Evolutionary conservation across 1,139 yeast genomes (phyloP).

Genomic region (Hemisphaericaspora xylanilytica): DNA sequence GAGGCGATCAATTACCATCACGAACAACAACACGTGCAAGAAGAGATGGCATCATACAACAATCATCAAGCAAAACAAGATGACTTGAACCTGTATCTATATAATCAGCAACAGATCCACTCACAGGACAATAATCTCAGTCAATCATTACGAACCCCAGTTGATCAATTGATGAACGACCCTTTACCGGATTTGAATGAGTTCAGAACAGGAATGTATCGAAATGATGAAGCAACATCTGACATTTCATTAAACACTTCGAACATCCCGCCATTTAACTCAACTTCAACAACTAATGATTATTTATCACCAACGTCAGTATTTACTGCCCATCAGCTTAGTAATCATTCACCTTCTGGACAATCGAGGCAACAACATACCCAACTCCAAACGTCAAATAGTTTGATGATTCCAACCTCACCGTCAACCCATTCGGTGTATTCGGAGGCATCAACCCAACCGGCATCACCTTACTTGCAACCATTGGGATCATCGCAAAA

Average conservation of each 20-base stretch:
- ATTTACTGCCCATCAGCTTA: slow-evolving; percentile 3
- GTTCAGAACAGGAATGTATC: slow-evolving; percentile 3
- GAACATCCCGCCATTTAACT: slow-evolving; percentile 7
- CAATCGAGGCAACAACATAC: slow-evolving; percentile 5
- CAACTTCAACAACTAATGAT: slow-evolving; percentile 9
- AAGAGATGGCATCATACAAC: not conserved
- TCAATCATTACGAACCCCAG: slow-evolving; percentile 8
- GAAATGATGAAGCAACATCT: slow-evolving; percentile 8
- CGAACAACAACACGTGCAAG: not conserved
- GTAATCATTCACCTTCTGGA: slow-evolving; percentile 3
- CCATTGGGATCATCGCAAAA: slow-evolving; percentile 25
- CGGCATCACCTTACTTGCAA: slow-evolving; percentile 40
- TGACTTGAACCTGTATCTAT: not conserved
- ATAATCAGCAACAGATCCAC: slow-evolving; percentile 4
- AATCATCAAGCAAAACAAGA: slow-evolving; percentile 2
- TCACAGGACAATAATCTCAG: slow-evolving; percentile 1
- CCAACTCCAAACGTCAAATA: slow-evolving; percentile 9
- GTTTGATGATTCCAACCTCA: slow-evolving; percentile 17
- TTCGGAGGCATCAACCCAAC: slow-evolving; percentile 39
- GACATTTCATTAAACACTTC: slow-evolving; percentile 10
- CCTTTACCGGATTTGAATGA: slow-evolving; percentile 8
- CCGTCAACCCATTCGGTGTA: slow-evolving; percentile 31
- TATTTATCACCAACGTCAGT: slow-evolving; percentile 15
- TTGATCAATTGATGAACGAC: slow-evolving; percentile 5
- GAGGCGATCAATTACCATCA: not conserved